Conservation (phyloP, 257 asterid genomes). For the Eucommia ulmoides region DNA sequence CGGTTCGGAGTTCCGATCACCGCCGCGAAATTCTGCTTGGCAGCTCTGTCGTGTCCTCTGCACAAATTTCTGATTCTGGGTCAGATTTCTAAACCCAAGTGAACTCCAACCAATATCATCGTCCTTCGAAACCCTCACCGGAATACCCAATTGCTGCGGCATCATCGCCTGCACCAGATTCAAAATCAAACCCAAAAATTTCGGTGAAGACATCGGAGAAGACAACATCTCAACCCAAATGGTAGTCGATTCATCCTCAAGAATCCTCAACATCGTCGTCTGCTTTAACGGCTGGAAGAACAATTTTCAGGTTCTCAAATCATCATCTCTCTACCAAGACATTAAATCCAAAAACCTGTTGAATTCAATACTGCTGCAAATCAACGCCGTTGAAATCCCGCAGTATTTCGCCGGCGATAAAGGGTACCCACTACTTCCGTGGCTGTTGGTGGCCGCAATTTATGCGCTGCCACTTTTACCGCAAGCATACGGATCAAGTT, state of each 20-base stretch:
- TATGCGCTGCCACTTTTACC: no score
- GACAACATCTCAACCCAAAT: constrained; percentile 55
- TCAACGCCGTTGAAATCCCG: constrained; percentile 31
- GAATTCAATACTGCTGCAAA: constrained; percentile 16
- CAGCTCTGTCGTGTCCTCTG: constrained; percentile 86
- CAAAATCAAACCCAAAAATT: constrained; percentile 3
- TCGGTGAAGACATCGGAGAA: constrained; percentile 1
- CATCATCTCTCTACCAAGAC: constrained; percentile 45
- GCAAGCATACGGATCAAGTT: no score
- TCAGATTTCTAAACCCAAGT: constrained; percentile 41
- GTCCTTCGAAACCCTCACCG: constrained; percentile 46
- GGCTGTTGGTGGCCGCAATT: constrained; percentile 57
- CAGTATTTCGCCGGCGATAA: constrained; percentile 46
- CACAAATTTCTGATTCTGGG: constrained; percentile 86
- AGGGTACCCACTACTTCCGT: constrained; percentile 50
- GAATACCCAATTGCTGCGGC: constrained; percentile 83
- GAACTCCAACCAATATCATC: constrained; percentile 47
- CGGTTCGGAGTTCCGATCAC: constrained; percentile 44
- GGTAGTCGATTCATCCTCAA: constrained; percentile 61
- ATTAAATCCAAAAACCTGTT: constrained; percentile 26
- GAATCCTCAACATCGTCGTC: constrained; percentile 54
- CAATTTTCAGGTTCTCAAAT: constrained; percentile 28
- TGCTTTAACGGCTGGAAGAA: constrained; percentile 48
- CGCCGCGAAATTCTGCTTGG: constrained; percentile 47
- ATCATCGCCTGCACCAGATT: constrained; percentile 43